Evolutionary conservation across 305 asterid species (phyloP), one percentile per base, ranked within the genome.

Genomic region (Fraxinus sp.): DNA sequence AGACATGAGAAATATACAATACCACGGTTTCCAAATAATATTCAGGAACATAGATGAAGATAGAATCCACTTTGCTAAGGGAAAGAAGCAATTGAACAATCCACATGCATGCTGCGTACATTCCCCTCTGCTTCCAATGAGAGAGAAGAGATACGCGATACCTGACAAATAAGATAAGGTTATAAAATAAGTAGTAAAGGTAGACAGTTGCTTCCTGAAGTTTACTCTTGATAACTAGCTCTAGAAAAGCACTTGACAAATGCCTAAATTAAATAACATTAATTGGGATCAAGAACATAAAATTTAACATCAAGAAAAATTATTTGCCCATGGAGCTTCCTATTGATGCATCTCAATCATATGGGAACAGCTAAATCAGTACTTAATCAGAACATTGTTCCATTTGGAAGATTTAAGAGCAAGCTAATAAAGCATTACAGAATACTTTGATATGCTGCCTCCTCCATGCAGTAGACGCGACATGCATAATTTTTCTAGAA

Each of bases 61-160:
- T 79, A 0, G 93, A 86, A 70, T 94, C 97, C 87, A 84, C 85
- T 91, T 91, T 93, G 96, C 99, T 96, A 86, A 94, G 92, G 87
- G 91, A 91, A 33, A 96, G 89, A 88, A 96, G 96, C 85, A 96
- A 87, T 81, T 96, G 99, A 59, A 93, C 97, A 81, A 93, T 89
- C 98, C 98, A 96, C 96, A 94, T 90, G 94, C 99, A 96, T 2
- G 93, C 76, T 10, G 97, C 98, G 73, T 94, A 96, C 93, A 94
- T 90, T 82, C 98, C 99, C 89, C 98, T 92, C 89, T 92, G 99
- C 91, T 94, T 96, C 98, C 98, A 96, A 81, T 92, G 94, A 74
- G 97, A 91, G 83, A 92, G 90, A 80, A 94, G 93, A 76, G 96
- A 93, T 36, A 91, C 86, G 41, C 99, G 97, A 74, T 90, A 94